phyloP scores from a whole-genome alignment of 495 filamentous ascomycete species.

The Neurospora sublineolata region DNA sequence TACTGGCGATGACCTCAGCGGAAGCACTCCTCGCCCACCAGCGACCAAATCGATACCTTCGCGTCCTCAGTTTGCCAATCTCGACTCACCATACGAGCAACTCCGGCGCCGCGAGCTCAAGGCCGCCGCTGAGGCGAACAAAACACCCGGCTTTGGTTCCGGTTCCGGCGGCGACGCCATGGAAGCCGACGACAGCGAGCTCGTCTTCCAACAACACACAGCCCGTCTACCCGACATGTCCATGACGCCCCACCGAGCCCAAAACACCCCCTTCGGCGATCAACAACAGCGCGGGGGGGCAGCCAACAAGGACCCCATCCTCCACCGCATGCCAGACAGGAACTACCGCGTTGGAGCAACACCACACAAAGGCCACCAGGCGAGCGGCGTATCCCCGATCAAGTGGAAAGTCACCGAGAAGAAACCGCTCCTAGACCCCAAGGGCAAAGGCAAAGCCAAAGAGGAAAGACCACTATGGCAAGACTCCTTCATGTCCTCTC shows the following conservation, averaged over 20 bases:
- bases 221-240: conserved; percentile 44
- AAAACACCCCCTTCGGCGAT: conserved; percentile 12
- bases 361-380: conserved; percentile 44
- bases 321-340: conserved; percentile 84
- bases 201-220: conserved; percentile 32
- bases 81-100: conserved; percentile 56
- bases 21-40: conserved; percentile 43
- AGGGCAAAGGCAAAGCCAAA: conserved; percentile 22
- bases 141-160: neutral
- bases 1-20: conserved; percentile 35
- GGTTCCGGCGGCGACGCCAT: neutral
- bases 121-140: conserved; percentile 3
- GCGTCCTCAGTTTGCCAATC: conserved; percentile 42
- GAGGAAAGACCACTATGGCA: conserved; percentile 29
- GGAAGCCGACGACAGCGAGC: conserved; percentile 30
- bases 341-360: conserved; percentile 90
- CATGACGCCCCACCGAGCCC: conserved; percentile 34
- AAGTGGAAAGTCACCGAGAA: conserved; percentile 26
- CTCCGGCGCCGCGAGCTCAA: conserved; percentile 45
- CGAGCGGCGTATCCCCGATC: conserved; percentile 20
- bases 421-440: neutral
- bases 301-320: conserved; percentile 50
- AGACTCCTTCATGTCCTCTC: conserved; percentile 61
- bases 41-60: conserved; percentile 27
- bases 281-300: conserved; percentile 8